Percentiles rank a stretch among this genome's conserved stretches.
Evolutionary conservation across 2,329 filamentous ascomycete species (phyloP).

Genomic region (Diaporthe sp.): DNA sequence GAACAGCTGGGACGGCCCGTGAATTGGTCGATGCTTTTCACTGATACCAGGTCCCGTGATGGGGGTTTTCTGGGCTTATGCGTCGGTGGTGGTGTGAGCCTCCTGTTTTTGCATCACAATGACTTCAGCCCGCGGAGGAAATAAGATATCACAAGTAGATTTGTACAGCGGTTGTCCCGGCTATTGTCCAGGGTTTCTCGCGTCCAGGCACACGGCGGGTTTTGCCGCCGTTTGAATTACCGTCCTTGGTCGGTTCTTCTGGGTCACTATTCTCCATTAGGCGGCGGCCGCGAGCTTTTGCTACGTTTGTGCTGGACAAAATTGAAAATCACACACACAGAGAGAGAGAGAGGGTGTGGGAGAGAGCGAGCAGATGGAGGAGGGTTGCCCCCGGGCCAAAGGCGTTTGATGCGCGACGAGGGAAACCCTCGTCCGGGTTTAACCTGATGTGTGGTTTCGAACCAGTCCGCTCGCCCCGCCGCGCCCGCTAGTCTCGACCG

Average conservation of each 20-base stretch:
- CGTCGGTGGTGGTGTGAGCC: not conserved
- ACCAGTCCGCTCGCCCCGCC: not conserved
- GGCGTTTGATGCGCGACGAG: slow-evolving; percentile 21
- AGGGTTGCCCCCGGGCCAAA: not conserved
- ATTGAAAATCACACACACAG: not conserved
- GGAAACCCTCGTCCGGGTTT: slow-evolving; percentile 12
- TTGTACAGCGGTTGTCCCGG: slow-evolving; percentile 19
- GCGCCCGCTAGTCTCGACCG: not conserved
- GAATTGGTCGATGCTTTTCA: not conserved
- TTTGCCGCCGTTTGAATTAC: not conserved
- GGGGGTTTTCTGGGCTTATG: not conserved
- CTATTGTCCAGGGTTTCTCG: not conserved
- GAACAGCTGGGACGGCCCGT: slow-evolving; percentile 23
- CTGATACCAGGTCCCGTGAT: not conserved
- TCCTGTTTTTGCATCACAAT: not conserved
- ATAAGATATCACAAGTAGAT: not conserved
- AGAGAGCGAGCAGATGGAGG: not conserved
- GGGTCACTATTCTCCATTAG: not conserved
- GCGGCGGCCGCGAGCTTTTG: not conserved
- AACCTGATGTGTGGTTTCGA: slow-evolving; percentile 18
- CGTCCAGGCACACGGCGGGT: not conserved
- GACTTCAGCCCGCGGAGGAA: not conserved
- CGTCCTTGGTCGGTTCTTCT: not conserved
- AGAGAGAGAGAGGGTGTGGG: not conserved
- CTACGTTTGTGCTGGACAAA: not conserved